phyloP scores from a whole-genome alignment of 2,329 filamentous ascomycete genomes.

The Ceratocystis variospora region DNA sequence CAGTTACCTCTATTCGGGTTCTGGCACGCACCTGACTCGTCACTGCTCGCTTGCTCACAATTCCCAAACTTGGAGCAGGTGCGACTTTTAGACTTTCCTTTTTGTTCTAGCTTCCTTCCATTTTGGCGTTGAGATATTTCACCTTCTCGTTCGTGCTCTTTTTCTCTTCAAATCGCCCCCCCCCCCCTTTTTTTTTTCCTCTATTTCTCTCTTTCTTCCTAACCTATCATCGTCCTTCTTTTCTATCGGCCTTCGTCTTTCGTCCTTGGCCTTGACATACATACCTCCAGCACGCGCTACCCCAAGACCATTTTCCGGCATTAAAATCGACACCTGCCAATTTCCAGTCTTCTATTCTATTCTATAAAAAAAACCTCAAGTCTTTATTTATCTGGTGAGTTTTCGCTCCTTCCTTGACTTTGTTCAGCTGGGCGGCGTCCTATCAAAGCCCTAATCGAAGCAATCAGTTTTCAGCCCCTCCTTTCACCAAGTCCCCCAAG shows the following conservation, averaged over 20 bases:
- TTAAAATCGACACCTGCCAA: not conserved
- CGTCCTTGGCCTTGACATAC: not conserved
- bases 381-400: not conserved
- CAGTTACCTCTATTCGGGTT: not conserved
- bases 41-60: not conserved
- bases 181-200: not conserved
- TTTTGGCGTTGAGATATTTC: constrained; percentile 8
- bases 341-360: not conserved
- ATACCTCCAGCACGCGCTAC: not conserved
- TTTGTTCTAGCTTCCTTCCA: not conserved
- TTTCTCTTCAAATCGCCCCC: not conserved
- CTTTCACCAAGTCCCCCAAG: not conserved
- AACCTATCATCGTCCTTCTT: not conserved
- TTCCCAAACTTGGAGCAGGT: not conserved
- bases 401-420: not conserved
- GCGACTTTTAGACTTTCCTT: constrained; percentile 3
- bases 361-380: not conserved
- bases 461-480: not conserved
- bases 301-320: not conserved
- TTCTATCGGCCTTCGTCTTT: not conserved
- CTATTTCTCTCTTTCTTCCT: not conserved
- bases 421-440: not conserved
- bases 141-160: not conserved
- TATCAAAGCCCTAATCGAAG: not conserved
- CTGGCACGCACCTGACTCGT: not conserved